Evolutionary conservation across 805 yeast species (phyloP).

Genomic region (Lachancea thermotolerans): DNA sequence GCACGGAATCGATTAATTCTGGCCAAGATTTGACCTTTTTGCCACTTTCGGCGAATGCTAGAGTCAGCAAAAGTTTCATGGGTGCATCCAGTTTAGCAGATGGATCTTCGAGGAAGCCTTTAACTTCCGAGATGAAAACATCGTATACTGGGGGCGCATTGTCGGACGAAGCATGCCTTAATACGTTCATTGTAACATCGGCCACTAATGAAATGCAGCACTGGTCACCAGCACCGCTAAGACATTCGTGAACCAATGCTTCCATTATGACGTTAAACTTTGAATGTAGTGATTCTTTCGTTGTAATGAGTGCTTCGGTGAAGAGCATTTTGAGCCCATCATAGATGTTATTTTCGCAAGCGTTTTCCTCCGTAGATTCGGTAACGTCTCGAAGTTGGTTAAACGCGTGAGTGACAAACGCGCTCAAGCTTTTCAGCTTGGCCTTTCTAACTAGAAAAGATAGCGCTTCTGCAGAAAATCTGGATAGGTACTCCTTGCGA

Average conservation of each 20-base stretch:
- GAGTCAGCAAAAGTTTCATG: constrained; percentile 38
- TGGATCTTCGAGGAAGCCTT: constrained; percentile 10
- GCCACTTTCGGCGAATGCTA: constrained; percentile 67
- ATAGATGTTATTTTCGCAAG: constrained; percentile 41
- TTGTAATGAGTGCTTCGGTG: constrained; percentile 67
- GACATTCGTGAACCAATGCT: constrained; percentile 34
- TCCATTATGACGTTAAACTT: constrained; percentile 49
- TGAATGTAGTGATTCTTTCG: constrained; percentile 69
- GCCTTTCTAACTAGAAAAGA: constrained; percentile 77
- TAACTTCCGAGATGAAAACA: constrained; percentile 23
- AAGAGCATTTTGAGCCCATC: constrained; percentile 55
- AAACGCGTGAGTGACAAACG: constrained; percentile 41
- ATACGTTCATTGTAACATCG: constrained; percentile 49
- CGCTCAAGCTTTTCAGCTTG: constrained; percentile 38
- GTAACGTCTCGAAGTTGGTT: constrained; percentile 24
- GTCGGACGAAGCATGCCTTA: constrained; percentile 47
- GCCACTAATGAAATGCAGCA: constrained; percentile 40
- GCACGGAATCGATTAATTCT: constrained; percentile 10
- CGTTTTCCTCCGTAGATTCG: constrained; percentile 1
- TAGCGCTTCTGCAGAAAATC: constrained; percentile 87
- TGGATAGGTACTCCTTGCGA: constrained; percentile 56
- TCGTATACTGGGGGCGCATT: constrained; percentile 41
- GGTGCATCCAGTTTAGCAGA: constrained; percentile 22
- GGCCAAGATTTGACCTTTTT: constrained; percentile 53
- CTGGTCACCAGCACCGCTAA: constrained; percentile 7